These are phyloP conservation scores for Prunella vulgaris DNA, from an alignment of 257 asterid genomes.

Conservation along the genomic window DNA sequence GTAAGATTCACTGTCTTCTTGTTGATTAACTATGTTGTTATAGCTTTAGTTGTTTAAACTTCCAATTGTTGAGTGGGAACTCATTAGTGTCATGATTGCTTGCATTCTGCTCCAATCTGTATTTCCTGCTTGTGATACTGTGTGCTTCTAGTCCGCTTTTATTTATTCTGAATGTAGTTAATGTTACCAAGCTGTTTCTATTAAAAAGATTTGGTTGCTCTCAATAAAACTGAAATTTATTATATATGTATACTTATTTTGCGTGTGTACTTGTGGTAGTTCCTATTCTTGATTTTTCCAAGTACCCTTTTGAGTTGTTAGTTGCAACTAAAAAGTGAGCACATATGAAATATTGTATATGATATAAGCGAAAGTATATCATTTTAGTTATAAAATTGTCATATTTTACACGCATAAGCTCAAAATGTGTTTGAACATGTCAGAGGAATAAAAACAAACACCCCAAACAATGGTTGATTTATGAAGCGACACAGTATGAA, in stretches of 20 bases:
- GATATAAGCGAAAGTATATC: not conserved
- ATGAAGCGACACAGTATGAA: not conserved
- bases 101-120: not conserved
- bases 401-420: not conserved
- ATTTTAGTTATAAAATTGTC: not conserved
- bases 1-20: slow-evolving; percentile 39
- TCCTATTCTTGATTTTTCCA: not conserved
- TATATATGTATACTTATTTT: too few relatives aligned
- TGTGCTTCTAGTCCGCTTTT: not conserved
- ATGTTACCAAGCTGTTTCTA: not conserved
- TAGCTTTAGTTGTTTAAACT: not conserved
- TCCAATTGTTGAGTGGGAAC: not conserved
- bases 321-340: not conserved
- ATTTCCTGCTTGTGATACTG: not conserved
- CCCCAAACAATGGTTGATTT: not conserved
- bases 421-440: not conserved
- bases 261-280: not conserved
- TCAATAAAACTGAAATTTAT: not conserved
- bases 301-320: not conserved
- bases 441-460: not conserved
- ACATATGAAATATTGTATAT: not conserved
- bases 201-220: not conserved
- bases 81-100: not conserved
- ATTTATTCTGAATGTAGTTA: not conserved
- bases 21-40: not conserved